Percentiles rank a stretch among this genome's conserved stretches.
Evolutionary conservation across 257 asterid species (phyloP).

Genomic region (Primulina tabacum): DNA sequence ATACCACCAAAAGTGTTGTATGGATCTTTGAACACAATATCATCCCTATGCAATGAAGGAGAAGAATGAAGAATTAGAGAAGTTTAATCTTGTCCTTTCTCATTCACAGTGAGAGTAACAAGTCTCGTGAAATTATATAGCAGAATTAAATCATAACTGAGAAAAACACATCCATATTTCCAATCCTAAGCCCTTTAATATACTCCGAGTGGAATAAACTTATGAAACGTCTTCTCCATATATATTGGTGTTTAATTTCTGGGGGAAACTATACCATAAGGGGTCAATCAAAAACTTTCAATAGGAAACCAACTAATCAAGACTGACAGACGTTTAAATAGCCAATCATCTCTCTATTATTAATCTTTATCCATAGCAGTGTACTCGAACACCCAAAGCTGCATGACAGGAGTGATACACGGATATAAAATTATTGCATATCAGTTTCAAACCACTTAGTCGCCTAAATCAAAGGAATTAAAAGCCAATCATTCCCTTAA

Average conservation of each 20-base stretch:
- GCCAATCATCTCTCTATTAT: not conserved
- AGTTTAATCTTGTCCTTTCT: not conserved
- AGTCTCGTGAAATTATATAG: not conserved
- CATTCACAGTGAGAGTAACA: not conserved
- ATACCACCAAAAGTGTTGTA: slow-evolving; percentile 76
- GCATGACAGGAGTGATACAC: not conserved
- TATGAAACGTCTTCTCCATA: not conserved
- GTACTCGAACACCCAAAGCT: not conserved
- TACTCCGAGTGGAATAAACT: not conserved
- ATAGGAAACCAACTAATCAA: not conserved
- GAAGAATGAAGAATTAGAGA: slow-evolving; percentile 16
- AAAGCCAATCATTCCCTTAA: not conserved
- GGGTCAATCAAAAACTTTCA: not conserved
- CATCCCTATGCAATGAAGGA: slow-evolving; percentile 55
- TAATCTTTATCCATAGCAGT: not conserved
- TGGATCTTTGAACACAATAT: slow-evolving; percentile 81
- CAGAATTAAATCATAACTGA: not conserved
- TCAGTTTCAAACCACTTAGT: too few species aligned
- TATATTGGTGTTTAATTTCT: not conserved
- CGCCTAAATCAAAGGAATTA: not conserved
- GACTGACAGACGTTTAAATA: not conserved
- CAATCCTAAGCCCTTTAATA: not conserved
- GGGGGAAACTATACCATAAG: not conserved
- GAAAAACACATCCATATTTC: not conserved
- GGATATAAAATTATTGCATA: not conserved